Percentiles rank a stretch among this genome's conserved stretches.
Conservation (phyloP, 2,329 filamentous ascomycete species). For the Diaporthe capsici region DNA sequence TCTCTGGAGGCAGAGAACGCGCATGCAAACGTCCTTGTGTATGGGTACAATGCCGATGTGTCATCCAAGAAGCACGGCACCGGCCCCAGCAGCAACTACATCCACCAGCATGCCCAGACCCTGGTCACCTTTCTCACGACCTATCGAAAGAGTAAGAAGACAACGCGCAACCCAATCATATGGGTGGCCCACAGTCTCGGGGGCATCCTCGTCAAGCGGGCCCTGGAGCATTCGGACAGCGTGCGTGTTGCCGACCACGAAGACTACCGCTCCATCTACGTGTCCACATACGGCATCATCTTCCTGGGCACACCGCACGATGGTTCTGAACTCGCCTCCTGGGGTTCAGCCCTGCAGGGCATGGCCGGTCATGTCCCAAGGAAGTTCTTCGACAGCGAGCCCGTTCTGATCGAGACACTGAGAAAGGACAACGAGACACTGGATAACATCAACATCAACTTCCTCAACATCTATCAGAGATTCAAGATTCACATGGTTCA, state of each 20-base stretch:
- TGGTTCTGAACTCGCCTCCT: constrained; percentile 77
- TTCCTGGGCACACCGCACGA: constrained; percentile 85
- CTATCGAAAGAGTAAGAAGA: constrained; percentile 72
- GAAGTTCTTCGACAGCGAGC: constrained; percentile 76
- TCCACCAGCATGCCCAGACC: constrained; percentile 80
- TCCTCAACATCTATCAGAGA: constrained; percentile 78
- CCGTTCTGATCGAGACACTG: constrained; percentile 78
- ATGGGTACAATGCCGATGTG: constrained; percentile 81
- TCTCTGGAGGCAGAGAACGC: constrained; percentile 64
- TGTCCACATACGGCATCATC: constrained; percentile 82
- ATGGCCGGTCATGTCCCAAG: constrained; percentile 77
- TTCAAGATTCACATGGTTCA: constrained; percentile 84
- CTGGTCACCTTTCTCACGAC: constrained; percentile 74
- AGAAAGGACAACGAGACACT: constrained; percentile 81
- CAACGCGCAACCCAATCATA: constrained; percentile 76
- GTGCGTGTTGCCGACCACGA: constrained; percentile 71
- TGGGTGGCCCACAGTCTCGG: constrained; percentile 83
- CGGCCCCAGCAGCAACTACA: constrained; percentile 73
- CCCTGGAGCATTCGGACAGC: constrained; percentile 76
- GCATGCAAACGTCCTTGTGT: constrained; percentile 76
- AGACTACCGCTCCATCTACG: constrained; percentile 76
- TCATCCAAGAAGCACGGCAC: constrained; percentile 65
- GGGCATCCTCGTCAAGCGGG: constrained; percentile 79
- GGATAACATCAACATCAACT: constrained; percentile 80
- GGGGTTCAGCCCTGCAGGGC: constrained; percentile 76